Base-by-base conservation (phyloP, 768 basidiomycete species). In the Glaciozyma martinii region DNA sequence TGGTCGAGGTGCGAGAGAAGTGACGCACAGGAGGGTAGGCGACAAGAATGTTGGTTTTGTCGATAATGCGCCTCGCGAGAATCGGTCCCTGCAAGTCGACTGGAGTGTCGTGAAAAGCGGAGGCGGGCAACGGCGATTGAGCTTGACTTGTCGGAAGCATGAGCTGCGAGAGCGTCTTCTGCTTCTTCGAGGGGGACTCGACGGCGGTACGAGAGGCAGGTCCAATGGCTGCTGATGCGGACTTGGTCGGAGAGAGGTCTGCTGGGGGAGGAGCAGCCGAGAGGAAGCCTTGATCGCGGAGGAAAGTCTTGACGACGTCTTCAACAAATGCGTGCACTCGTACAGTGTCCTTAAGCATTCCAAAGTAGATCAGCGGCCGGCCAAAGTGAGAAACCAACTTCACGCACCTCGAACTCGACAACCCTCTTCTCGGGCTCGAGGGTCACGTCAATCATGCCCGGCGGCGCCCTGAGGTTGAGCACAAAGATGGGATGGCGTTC, bases 401-500 rank as follows among this genome's bases (percentile, higher is more conserved):
- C 56, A 70, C 78, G 70, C 74, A 90, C 92, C 76, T 83, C 80
- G 54, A 93, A 79, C 61, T 86, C 82, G 40, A 92, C 79, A 8
- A 78, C 72, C 6, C 79, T 78, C 78, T 92, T 93, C 23, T 82
- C 78, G n/a, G 91, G 89, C 68, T 89, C 90, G 33, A 91, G 73
- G 65, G 84, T 83, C 62, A 87, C 86, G 73, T 95, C 90, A 13
- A 95, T 79, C 32, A 84, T 78, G 30, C 78, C 77, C 4, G 84
- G 77, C 52, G 89, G 84, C 25, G 92, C 77, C 13, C 78, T 80
- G 64, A 98, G 73, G 73, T 89, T 85, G 55, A 98, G 78, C 54
- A 91, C 86, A 75, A 88, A 97, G 65, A 91, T 83, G 7, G 91
- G 85, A 75, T 83, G 83, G 76, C 84, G 85, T 73, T 90, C 89